A percentile compares a stretch with the other conserved stretches of the same genome.
Evolutionary conservation across 2,329 filamentous ascomycete genomes (phyloP).

Genomic region (Fusarium sp.): DNA sequence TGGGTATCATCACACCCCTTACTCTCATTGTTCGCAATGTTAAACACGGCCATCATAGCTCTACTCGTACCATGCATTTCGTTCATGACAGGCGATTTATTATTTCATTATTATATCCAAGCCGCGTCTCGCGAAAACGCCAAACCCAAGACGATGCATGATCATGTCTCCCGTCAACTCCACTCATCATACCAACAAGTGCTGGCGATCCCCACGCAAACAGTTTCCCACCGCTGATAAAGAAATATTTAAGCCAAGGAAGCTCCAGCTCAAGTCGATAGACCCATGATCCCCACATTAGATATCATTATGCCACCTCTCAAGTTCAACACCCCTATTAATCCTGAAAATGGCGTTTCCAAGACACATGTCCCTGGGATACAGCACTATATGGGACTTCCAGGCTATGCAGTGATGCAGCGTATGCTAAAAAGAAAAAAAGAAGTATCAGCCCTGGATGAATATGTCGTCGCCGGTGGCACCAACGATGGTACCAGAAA

Average conservation of each 20-base stretch:
- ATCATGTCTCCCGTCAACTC: constrained; percentile 9
- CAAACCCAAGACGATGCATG: constrained; percentile 17
- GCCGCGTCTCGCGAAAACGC: constrained; percentile 29
- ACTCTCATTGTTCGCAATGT: no score
- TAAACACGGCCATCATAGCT: not conserved
- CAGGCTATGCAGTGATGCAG: constrained; percentile 32
- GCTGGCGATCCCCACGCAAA: not conserved
- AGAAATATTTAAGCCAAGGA: not conserved
- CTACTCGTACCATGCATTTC: constrained; percentile 8
- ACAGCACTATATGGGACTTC: constrained; percentile 22
- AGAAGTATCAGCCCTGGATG: constrained; percentile 10
- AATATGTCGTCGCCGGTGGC: constrained; percentile 14
- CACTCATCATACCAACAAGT: constrained; percentile 13
- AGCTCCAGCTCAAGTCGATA: not conserved
- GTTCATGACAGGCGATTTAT: constrained; percentile 37
- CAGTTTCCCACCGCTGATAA: not conserved
- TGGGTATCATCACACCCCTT: not conserved
- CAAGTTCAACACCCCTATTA: constrained; percentile 10
- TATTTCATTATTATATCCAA: constrained; percentile 45
- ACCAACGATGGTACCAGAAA: constrained; percentile 1
- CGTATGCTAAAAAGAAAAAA: constrained; percentile 41
- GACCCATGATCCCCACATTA: constrained; percentile 9
- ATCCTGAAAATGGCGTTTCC: constrained; percentile 30
- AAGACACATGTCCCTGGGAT: constrained; percentile 36
- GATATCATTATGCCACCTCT: constrained; percentile 10